Evolutionary conservation across 2,329 filamentous ascomycete genomes (phyloP), one percentile per base, ranked within the genome.

Genomic region (Monosporascus ibericus): DNA sequence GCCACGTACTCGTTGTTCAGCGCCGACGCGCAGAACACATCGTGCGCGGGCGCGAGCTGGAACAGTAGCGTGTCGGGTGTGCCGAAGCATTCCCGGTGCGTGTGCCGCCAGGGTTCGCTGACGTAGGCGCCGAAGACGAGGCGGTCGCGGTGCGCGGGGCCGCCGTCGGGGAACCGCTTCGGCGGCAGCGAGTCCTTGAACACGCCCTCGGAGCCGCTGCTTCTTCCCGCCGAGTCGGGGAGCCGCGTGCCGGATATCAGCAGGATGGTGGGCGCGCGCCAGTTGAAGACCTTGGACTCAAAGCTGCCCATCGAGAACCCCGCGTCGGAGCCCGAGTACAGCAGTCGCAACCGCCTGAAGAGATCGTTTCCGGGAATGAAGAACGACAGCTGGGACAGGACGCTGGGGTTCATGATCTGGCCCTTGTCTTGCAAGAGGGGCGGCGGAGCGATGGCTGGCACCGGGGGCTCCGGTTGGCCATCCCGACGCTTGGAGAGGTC

Each of bases 231-330:
- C 3, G 68, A 63, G 20, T 79, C 71, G 2, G 74, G 67, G 6
- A 90, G 73, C 6, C 85, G 77, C 4, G 77, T 81, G 20, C 87
- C 87, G 20, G 81, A 80, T 2, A 90, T 82, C 1, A 91, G 75
- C 11, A 91, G 73, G 18, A 91, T 80, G 0, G 87, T 89, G 0
- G 87, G 87, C 0, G 86, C 86, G 42, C 81, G 76, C 87, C 87
- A 91, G 65, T 90, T 87, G 70, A 90, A 87, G 3, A 89, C 84
- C 59, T 84, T 85, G 20, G 84, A 79, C 64, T 90, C 85, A 57
- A 90, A 90, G 51, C 84, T 86, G 22, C 87, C 86, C 81, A 90
- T 86, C 20, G 85, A 88, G 68, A 90, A 91, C 5, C 87, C 87
- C 14, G 85, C 82, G 25, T 82, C 79, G 47, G 80, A 83, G 5